Percentiles rank a stretch among this genome's conserved stretches.
These are phyloP conservation scores for Hirschfeldia incana DNA, from an alignment of 345 rosid genomes.

Conservation along the genomic window DNA sequence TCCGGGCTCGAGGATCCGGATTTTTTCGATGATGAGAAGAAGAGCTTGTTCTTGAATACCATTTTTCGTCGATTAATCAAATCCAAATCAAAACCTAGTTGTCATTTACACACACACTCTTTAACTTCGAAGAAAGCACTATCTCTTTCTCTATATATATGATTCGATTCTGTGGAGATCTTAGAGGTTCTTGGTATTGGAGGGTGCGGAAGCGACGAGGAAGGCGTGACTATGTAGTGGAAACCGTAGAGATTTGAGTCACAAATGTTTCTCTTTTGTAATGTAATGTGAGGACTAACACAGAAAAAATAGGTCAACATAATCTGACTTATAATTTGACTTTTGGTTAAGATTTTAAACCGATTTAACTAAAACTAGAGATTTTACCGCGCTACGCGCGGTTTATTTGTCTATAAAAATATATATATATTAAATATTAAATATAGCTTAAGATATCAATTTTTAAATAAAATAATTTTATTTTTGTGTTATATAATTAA, in stretches of 20 bases:
- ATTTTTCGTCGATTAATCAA: constrained; percentile 36
- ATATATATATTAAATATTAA: too few species aligned
- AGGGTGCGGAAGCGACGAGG: constrained; percentile 32
- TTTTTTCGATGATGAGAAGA: constrained; percentile 90
- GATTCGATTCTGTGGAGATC: constrained; percentile 25
- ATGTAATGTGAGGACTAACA: background rate
- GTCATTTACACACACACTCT: background rate
- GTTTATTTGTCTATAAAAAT: too few species aligned
- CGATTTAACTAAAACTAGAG: background rate
- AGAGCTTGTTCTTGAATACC: constrained; percentile 96
- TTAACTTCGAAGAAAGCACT: constrained; percentile 20
- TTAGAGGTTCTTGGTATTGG: constrained; percentile 1
- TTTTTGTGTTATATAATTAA: too few species aligned
- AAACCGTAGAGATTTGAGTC: constrained; percentile 26
- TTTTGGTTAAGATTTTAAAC: constrained; percentile 5
- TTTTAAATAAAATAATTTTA: too few species aligned
- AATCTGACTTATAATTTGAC: constrained; percentile 26
- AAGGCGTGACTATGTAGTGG: constrained; percentile 39
- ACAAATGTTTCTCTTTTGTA: background rate
- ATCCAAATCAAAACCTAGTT: constrained; percentile 13
- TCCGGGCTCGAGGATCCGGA: constrained; percentile 86
- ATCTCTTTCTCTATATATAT: constrained; percentile 15
- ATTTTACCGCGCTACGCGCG: too few species aligned
- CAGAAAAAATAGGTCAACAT: constrained; percentile 33
- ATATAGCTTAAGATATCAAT: too few species aligned